These are phyloP conservation scores for Colletotrichum lindemuthianum DNA, from an alignment of 2,329 filamentous ascomycete genomes.

Conservation along the genomic window DNA sequence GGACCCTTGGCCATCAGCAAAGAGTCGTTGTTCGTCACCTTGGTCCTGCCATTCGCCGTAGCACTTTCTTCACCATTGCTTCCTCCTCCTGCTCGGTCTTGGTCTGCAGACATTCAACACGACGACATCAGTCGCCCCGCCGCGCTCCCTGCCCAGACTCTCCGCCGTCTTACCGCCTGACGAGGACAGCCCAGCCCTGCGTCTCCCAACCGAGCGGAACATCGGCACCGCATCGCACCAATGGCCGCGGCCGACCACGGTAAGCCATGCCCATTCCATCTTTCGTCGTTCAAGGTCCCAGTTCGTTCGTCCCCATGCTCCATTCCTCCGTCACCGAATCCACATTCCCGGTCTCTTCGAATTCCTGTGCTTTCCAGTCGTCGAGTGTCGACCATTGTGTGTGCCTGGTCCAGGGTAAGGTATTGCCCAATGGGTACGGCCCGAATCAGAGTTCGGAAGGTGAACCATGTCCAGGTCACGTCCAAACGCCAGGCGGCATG, in stretches of 20 bases:
- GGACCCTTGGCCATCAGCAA: conserved; percentile 2
- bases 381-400: conserved; percentile 8
- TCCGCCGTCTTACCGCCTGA: conserved; percentile 29
- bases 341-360: not conserved
- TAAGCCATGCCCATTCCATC: conserved; percentile 33
- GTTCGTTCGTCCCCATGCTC: conserved; percentile 10
- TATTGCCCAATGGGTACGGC: conserved; percentile 17
- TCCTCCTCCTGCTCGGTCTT: not conserved
- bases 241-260: conserved; percentile 24
- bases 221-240: conserved; percentile 25
- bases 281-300: not conserved
- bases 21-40: conserved; percentile 6
- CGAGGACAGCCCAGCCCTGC: conserved; percentile 2
- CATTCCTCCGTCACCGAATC: conserved; percentile 8
- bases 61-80: not conserved
- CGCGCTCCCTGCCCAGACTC: conserved; percentile 27
- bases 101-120: too few relatives aligned
- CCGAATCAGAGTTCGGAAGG: conserved; percentile 24
- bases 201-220: conserved; percentile 24
- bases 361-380: not conserved
- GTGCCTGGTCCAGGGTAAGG: not conserved
- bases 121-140: not conserved
- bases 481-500: conserved; percentile 28
- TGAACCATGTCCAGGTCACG: conserved; percentile 18
- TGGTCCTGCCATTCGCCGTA: conserved; percentile 13